A percentile compares a stretch with the other conserved stretches of the same genome.
Evolutionary conservation across 768 basidiomycete species (phyloP).

Genomic region (Pleurotus citrinopileatus): DNA sequence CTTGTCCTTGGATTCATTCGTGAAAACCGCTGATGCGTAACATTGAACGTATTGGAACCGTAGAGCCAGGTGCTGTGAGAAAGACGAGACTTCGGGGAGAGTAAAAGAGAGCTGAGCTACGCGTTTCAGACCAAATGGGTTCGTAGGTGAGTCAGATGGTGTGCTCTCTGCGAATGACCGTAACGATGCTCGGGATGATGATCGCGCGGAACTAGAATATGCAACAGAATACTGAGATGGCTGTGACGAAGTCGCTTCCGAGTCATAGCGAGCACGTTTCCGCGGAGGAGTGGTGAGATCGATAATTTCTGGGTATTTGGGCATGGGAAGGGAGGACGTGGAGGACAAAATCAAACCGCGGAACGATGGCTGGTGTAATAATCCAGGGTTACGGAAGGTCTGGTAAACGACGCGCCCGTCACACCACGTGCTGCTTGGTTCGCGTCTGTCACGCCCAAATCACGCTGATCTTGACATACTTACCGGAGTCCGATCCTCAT

Average conservation of each 20-base stretch:
- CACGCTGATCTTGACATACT: constrained; percentile 8
- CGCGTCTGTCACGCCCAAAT: not conserved
- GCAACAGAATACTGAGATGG: not conserved
- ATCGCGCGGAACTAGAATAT: not conserved
- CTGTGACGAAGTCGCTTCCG: not conserved
- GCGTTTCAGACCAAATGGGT: constrained; percentile 13
- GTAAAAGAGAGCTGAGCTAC: not conserved
- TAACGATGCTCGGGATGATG: not conserved
- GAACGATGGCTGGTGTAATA: too few species aligned
- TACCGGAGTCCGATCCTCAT: too few species aligned
- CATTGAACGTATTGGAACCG: constrained; percentile 12
- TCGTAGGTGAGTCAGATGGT: constrained; percentile 14
- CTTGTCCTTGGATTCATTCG: constrained; percentile 1
- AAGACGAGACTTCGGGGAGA: constrained; percentile 10
- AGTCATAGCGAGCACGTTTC: constrained; percentile 4
- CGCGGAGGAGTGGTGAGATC: constrained; percentile 6
- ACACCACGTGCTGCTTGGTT: not conserved
- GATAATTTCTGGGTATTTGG: constrained; percentile 1
- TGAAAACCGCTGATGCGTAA: not conserved
- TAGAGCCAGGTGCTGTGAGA: constrained; percentile 12
- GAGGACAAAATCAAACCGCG: too few species aligned
- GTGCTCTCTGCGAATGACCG: constrained; percentile 9
- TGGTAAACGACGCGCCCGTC: too few species aligned
- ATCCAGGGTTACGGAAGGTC: too few species aligned
- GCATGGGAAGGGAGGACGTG: not conserved